Percentiles rank a stretch among this genome's conserved stretches.
Evolutionary conservation across 2,329 filamentous ascomycete species (phyloP).

Genomic region (Hypocreales sp.): DNA sequence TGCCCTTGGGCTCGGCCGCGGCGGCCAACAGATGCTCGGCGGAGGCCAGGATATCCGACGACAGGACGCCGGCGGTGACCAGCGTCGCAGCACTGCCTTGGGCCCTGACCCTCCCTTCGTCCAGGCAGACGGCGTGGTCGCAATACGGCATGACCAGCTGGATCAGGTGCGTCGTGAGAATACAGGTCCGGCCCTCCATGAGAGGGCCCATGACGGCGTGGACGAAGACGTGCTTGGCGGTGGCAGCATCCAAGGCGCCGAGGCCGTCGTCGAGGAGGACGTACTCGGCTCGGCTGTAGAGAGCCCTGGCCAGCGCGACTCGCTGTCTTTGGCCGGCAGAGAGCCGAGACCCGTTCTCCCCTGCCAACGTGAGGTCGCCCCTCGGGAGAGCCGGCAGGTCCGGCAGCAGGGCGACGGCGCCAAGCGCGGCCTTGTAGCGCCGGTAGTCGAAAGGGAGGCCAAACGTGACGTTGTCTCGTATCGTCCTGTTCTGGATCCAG

Average conservation of each 20-base stretch:
- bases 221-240: constrained; percentile 1
- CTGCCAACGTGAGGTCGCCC: constrained; percentile 51
- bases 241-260: constrained; percentile 48
- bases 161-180: background rate
- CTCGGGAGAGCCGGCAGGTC: constrained; percentile 55
- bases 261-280: constrained; percentile 59
- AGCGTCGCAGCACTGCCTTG: constrained; percentile 1
- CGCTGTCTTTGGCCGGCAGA: constrained; percentile 7
- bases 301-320: constrained; percentile 8
- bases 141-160: background rate
- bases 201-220: constrained; percentile 1
- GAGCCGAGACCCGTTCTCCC: constrained; percentile 5
- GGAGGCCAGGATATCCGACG: background rate
- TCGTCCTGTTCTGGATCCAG: constrained; percentile 64
- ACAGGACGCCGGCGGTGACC: background rate
- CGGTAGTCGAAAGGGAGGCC: constrained; percentile 47
- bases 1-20: background rate
- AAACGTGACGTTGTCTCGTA: constrained; percentile 59
- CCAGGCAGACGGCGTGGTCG: background rate
- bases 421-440: constrained; percentile 51
- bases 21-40: background rate
- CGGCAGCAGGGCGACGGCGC: constrained; percentile 53
- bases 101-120: background rate
- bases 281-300: constrained; percentile 6
- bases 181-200: constrained; percentile 2